Evolutionary conservation across 2,329 filamentous ascomycete species (phyloP).

Genomic region (Paraphaeosphaeria sporulosa): DNA sequence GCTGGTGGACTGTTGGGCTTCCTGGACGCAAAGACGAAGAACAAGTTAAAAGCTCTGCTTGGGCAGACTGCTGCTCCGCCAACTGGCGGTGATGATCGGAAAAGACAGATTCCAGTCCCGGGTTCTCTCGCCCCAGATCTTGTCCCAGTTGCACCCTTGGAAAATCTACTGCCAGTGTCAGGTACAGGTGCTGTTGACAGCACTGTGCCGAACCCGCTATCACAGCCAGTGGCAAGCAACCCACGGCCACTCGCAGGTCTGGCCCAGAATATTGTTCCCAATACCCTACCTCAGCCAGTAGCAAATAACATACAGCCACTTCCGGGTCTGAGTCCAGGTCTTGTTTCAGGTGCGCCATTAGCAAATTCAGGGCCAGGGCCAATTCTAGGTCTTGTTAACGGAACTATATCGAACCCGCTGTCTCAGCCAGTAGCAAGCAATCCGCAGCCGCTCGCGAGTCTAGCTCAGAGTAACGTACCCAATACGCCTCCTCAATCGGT

Average conservation of each 20-base stretch:
- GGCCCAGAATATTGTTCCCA: no score
- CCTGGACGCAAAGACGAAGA: slow-evolving; percentile 6
- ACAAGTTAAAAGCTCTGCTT: not conserved
- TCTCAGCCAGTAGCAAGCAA: not conserved
- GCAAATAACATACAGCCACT: not conserved
- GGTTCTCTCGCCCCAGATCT: not conserved
- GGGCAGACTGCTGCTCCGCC: not conserved
- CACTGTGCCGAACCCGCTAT: no score
- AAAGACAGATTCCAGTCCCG: not conserved
- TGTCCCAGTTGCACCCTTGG: not conserved
- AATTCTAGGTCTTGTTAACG: not conserved
- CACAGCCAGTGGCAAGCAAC: no score
- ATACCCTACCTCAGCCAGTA: no score
- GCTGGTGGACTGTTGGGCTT: not conserved
- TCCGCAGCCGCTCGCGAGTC: no score
- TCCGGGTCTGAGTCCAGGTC: not conserved
- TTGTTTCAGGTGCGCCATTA: no score
- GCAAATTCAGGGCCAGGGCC: not conserved
- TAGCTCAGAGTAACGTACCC: no score
- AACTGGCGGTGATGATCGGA: not conserved
- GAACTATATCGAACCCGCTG: not conserved
- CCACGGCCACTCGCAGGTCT: no score
- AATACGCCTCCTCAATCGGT: no score
- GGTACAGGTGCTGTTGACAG: not conserved
- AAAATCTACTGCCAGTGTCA: not conserved